Conservation (phyloP, 257 asterid species). For the Penstemon davidsonii region DNA sequence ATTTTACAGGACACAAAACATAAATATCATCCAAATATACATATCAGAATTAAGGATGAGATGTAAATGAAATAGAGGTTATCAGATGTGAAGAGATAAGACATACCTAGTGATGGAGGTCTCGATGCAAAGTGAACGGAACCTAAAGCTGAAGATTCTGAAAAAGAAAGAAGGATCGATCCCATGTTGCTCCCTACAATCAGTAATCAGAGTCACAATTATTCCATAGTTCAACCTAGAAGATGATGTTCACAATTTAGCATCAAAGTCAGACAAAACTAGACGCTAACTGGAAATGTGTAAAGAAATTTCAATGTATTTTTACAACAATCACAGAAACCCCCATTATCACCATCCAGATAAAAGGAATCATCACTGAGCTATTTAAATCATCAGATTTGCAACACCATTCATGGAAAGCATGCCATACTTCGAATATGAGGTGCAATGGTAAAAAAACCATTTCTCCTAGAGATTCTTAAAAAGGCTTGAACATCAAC, state of each 20-base stretch:
- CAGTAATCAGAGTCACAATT: conserved; percentile 28
- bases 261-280: conserved; percentile 8
- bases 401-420: neutral
- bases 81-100: conserved; percentile 22
- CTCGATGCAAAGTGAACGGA: conserved; percentile 90
- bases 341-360: neutral
- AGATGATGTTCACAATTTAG: conserved; percentile 6
- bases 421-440: neutral
- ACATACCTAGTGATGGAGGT: conserved; percentile 88
- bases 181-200: conserved; percentile 94
- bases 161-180: conserved; percentile 76
- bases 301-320: conserved; percentile 4
- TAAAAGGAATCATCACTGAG: neutral
- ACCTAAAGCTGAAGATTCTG: conserved; percentile 74
- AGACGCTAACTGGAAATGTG: conserved; percentile 5
- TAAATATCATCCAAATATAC: conserved; percentile 10
- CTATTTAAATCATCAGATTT: conserved; percentile 4
- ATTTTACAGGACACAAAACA: neutral
- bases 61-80: conserved; percentile 7
- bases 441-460: conserved; percentile 3
- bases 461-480: neutral
- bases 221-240: conserved; percentile 18
- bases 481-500: conserved; percentile 1
- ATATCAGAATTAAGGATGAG: conserved; percentile 11
- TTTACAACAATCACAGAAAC: conserved; percentile 8